phyloP scores from a whole-genome alignment of 208 protist genomes.

The Balamuthia mandrillaris region DNA sequence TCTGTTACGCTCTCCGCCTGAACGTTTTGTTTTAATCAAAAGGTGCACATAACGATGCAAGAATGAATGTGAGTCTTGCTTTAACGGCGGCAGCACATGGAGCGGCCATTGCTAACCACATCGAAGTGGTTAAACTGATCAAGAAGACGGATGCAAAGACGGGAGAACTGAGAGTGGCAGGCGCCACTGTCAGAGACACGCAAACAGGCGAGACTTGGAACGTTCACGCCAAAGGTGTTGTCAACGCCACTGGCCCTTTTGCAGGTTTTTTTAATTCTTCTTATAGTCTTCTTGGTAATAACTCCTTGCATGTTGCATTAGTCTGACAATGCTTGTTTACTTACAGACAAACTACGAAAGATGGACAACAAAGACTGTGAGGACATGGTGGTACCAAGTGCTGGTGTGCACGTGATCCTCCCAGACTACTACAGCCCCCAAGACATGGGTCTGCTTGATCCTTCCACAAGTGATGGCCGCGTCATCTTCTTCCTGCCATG shows the following conservation, averaged over 20 bases:
- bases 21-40: too few relatives aligned
- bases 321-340: too few relatives aligned
- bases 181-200: background rate
- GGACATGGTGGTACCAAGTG: background rate
- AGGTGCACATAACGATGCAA: conserved; percentile 83
- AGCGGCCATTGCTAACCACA: conserved; percentile 89
- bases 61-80: conserved; percentile 87
- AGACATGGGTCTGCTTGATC: conserved; percentile 48
- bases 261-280: background rate
- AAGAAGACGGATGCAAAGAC: background rate
- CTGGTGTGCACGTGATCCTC: conserved; percentile 44
- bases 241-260: conserved; percentile 58
- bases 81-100: conserved; percentile 85
- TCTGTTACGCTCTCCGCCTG: too few relatives aligned
- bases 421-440: conserved; percentile 26
- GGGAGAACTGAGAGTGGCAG: background rate
- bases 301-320: too few relatives aligned
- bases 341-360: too few relatives aligned
- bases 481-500: conserved; percentile 56
- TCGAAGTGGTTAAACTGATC: conserved; percentile 43
- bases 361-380: background rate
- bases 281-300: too few relatives aligned
- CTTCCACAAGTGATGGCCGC: conserved; percentile 50
- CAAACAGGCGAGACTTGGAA: background rate
- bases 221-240: conserved; percentile 26